These are phyloP conservation scores for Bruguiera hainesii DNA, from an alignment of 441 rosid species.

Conservation along the genomic window DNA sequence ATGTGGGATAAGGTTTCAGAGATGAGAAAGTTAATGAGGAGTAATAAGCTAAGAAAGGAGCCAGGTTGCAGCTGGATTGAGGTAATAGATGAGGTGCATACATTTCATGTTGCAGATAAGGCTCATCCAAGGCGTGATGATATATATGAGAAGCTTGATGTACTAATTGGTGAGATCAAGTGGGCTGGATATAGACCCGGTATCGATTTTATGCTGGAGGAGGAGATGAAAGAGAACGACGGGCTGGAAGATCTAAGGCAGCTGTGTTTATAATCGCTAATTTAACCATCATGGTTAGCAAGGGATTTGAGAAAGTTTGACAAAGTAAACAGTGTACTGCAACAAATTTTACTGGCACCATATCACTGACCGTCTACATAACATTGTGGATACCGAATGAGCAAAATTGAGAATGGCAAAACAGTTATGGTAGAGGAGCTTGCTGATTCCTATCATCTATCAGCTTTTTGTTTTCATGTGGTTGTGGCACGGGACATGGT, in stretches of 20 bases:
- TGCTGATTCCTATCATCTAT: too few relatives aligned
- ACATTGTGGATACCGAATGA: too few relatives aligned
- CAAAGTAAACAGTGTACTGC: neutral
- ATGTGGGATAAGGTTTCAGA: conserved; percentile 73
- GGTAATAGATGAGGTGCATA: conserved; percentile 67
- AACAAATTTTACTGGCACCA: too few relatives aligned
- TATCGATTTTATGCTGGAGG: conserved; percentile 22
- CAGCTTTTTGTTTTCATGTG: too few relatives aligned
- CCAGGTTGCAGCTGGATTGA: conserved; percentile 97
- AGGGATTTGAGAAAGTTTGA: neutral
- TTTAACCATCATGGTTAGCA: neutral
- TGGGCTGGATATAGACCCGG: conserved; percentile 27
- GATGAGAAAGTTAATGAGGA: conserved; percentile 58
- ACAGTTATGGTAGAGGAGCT: too few relatives aligned
- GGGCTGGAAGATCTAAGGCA: neutral
- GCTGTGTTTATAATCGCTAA: neutral
- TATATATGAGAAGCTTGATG: conserved; percentile 48
- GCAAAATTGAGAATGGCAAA: too few relatives aligned
- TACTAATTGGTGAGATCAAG: conserved; percentile 54
- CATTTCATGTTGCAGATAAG: conserved; percentile 63
- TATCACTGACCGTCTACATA: too few relatives aligned
- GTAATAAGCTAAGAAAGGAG: conserved; percentile 67
- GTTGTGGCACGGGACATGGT: too few relatives aligned
- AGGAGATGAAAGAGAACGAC: conserved; percentile 26
- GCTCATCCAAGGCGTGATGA: conserved; percentile 62